phyloP scores from a whole-genome alignment of 352 stramenopile species.

The Halophytophthora batemanensis region DNA sequence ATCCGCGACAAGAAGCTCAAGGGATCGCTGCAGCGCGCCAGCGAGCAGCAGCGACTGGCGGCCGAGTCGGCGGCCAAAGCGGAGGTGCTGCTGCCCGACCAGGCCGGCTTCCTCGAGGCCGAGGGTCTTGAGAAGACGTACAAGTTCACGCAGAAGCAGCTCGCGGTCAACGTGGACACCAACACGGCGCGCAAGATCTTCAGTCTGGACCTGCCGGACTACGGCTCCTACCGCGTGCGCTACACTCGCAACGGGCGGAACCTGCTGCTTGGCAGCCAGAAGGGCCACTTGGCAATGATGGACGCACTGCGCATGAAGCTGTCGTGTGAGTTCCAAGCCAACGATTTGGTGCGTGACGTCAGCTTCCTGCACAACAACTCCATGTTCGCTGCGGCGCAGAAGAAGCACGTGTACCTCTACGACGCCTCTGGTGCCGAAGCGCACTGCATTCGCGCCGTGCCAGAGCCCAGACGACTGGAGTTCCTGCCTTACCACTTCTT shows the following conservation, averaged over 20 bases:
- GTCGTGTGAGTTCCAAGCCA: constrained; percentile 92
- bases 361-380: constrained; percentile 97
- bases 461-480: constrained; percentile 91
- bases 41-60: constrained; percentile 83
- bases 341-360: constrained; percentile 94
- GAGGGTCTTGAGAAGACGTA: constrained; percentile 97
- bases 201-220: constrained; percentile 90
- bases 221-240: constrained; percentile 91
- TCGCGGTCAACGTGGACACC: constrained; percentile 86
- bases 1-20: constrained; percentile 91
- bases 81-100: constrained; percentile 88
- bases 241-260: constrained; percentile 97
- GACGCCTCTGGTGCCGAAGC: constrained; percentile 96
- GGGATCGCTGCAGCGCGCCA: constrained; percentile 55
- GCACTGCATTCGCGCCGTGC: constrained; percentile 93
- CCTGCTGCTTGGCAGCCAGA: constrained; percentile 90
- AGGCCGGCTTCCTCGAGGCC: constrained; percentile 87
- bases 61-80: constrained; percentile 84
- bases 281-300: constrained; percentile 95
- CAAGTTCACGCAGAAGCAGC: constrained; percentile 92
- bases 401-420: constrained; percentile 99
- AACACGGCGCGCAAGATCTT: constrained; percentile 96
- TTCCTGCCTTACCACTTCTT: constrained; percentile 99
- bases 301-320: constrained; percentile 91
- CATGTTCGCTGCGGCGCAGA: constrained; percentile 96